Base-by-base conservation (phyloP, 2,329 filamentous ascomycete genomes). In the Cladosporium phlei region DNA sequence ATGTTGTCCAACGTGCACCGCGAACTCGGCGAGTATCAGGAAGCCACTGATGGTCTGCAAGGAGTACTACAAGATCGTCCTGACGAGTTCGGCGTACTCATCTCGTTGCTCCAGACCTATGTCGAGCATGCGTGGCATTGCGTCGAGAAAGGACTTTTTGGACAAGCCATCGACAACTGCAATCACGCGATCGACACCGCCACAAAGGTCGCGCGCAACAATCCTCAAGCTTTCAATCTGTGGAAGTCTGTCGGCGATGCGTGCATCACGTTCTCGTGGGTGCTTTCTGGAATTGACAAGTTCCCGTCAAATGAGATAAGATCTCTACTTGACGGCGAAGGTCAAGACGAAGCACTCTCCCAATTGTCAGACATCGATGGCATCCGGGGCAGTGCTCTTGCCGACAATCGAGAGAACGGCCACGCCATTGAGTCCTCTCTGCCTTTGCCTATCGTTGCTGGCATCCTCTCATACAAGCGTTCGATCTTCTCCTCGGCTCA, bases 1-100 rank as follows among this genome's bases (percentile, higher is more conserved):
- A 94, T 98, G 84, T 79, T 97, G 50, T 90, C 88, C 30, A 97
- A 98, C 59, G 87, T 98, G 46, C 88, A 89, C 65, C 82, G 90
- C 45, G 91, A 97, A 62, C 75, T 97, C 38, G 89, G 88, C n/a
- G 84, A 94, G 32, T 95, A 85, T 57, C 86, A 95, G 50, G 82
- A 86, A 46, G 87, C 93, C 0, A 86, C 95, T 49, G 65, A 71
- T 20, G 79, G 88, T 5, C 95, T 97, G 59, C 77, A 80, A 55
- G 71, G 77, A 9, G 88, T 97, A 6, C 75, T 95, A 38, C 68
- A 73, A 17, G 73, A 76, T 9, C 82, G 83, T 14, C 79, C 83
- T 0, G 71, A 75, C 16, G 93, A 98, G 62, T 86, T 91, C 59
- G 93, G 93, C 1, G 88, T 97, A 2, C 79, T 85, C 1, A 85